Conservation (phyloP, 306 rosid genomes). For the Gleditsia sinensis region DNA sequence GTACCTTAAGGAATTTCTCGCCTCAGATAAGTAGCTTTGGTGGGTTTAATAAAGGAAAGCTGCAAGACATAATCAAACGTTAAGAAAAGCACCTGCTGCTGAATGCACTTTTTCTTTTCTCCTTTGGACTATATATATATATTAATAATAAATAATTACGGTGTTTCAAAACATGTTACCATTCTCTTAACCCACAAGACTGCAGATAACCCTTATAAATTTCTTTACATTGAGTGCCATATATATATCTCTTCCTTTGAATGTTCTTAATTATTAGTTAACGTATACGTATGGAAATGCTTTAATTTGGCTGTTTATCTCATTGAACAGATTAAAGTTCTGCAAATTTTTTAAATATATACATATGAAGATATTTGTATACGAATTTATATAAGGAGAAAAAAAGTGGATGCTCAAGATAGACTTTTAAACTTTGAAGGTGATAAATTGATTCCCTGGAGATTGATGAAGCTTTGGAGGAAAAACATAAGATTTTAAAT, state of each 20-base stretch:
- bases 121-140: constrained; percentile 24
- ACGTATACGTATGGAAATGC: too few relatives aligned
- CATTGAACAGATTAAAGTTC: too few relatives aligned
- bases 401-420: background rate
- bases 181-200: too few relatives aligned
- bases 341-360: background rate
- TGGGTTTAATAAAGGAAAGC: constrained; percentile 43
- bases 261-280: too few relatives aligned
- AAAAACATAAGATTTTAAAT: background rate
- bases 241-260: too few relatives aligned
- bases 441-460: background rate
- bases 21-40: constrained; percentile 39
- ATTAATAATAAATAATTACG: background rate
- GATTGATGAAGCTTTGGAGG: background rate
- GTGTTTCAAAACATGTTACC: too few relatives aligned
- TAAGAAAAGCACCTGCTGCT: constrained; percentile 41
- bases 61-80: constrained; percentile 46
- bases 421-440: background rate
- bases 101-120: constrained; percentile 36
- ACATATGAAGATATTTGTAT: too few relatives aligned
- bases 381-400: too few relatives aligned
- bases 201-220: too few relatives aligned
- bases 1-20: constrained; percentile 26
- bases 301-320: too few relatives aligned
- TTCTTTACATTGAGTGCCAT: background rate